Conservation (phyloP, 2,329 filamentous ascomycete species). For the Verticillium albo-atrum region DNA sequence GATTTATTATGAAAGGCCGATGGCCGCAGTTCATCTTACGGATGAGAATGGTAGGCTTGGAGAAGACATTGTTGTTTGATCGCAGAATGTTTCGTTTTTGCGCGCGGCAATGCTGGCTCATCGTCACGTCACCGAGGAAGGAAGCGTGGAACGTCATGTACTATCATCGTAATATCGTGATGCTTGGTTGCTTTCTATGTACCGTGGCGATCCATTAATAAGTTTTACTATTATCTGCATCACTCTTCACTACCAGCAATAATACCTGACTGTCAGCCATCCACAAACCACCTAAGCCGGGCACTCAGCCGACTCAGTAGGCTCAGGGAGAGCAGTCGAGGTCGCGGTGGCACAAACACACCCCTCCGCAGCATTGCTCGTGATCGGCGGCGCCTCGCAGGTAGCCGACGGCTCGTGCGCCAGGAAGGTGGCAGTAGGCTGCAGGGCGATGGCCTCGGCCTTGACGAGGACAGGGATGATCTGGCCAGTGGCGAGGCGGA, state of each 20-base stretch:
- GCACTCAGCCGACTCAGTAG: constrained; percentile 4
- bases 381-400: constrained; percentile 38
- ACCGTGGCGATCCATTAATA: too few species aligned
- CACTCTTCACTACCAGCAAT: too few species aligned
- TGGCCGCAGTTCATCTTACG: too few species aligned
- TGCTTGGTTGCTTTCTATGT: neutral
- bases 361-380: constrained; percentile 33
- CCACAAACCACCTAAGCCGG: neutral
- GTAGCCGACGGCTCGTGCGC: constrained; percentile 35
- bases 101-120: too few species aligned
- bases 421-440: constrained; percentile 23
- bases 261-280: neutral
- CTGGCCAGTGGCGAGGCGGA: constrained; percentile 60
- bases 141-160: too few species aligned
- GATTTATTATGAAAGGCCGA: too few species aligned
- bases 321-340: constrained; percentile 5
- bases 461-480: constrained; percentile 65
- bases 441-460: constrained; percentile 38
- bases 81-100: too few species aligned
- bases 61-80: too few species aligned
- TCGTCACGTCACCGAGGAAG: too few species aligned
- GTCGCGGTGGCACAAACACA: constrained; percentile 33
- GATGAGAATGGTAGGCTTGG: too few species aligned
- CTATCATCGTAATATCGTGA: too few species aligned
- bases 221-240: too few species aligned